Conservation (phyloP, 306 rosid genomes). For the Alnus glutinosa region DNA sequence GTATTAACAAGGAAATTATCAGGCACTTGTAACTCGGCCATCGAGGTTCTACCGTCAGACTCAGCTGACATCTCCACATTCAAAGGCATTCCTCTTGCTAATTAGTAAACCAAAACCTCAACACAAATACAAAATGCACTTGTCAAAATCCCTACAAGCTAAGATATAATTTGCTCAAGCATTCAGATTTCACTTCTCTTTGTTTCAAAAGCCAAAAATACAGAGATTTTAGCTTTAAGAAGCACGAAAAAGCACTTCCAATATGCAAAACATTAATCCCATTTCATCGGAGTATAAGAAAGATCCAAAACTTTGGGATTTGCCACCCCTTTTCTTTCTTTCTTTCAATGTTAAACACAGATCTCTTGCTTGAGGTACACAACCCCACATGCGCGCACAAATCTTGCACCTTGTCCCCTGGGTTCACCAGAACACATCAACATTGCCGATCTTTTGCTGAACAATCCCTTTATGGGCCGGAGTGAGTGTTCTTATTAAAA, state of each 20-base stretch:
- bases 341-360: neutral
- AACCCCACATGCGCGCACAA: neutral
- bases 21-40: too few species aligned
- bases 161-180: neutral
- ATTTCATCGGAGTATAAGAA: neutral
- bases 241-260: neutral
- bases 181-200: neutral
- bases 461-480: too few species aligned
- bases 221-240: too few species aligned
- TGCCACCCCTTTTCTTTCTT: neutral
- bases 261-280: neutral
- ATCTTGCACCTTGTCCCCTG: neutral
- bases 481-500: too few species aligned
- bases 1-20: too few species aligned
- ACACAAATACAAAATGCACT: neutral
- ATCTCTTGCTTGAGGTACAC: slow-evolving; percentile 8
- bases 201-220: too few species aligned
- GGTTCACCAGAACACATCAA: neutral
- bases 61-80: neutral
- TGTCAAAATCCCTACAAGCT: neutral
- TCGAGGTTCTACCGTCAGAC: too few species aligned
- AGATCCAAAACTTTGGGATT: neutral
- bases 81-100: neutral
- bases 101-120: neutral
- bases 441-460: neutral